Conservation (phyloP, 1,284 basidiomycete species). For the Ustilago hordei region DNA sequence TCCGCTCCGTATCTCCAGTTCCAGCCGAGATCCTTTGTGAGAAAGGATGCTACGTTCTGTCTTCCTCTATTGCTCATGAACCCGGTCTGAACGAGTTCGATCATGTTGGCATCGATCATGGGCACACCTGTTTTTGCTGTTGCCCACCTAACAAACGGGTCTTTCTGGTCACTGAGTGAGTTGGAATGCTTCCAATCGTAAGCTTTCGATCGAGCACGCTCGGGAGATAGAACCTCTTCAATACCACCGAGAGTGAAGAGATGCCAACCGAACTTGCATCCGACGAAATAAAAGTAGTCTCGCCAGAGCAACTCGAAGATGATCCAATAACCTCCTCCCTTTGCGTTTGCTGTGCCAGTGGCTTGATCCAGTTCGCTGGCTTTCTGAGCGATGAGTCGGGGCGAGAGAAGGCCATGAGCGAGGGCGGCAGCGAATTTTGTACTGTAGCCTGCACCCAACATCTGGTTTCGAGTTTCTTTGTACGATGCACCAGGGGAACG, state of each 20-base stretch:
- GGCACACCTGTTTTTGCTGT: slow-evolving; percentile 57
- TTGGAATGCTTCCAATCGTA: slow-evolving; percentile 51
- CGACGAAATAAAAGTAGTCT: slow-evolving; percentile 71
- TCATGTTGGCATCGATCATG: slow-evolving; percentile 63
- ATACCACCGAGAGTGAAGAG: slow-evolving; percentile 61
- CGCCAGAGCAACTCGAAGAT: slow-evolving; percentile 64
- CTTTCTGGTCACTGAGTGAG: slow-evolving; percentile 31
- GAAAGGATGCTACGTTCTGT: slow-evolving; percentile 60
- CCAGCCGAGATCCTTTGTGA: slow-evolving; percentile 61
- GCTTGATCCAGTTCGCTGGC: slow-evolving; percentile 48
- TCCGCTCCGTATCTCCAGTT: slow-evolving; percentile 63
- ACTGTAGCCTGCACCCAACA: slow-evolving; percentile 57
- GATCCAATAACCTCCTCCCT: slow-evolving; percentile 63
- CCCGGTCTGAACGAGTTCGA: slow-evolving; percentile 67
- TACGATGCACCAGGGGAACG: slow-evolving; percentile 38
- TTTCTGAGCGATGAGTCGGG: slow-evolving; percentile 51
- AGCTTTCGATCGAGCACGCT: slow-evolving; percentile 42
- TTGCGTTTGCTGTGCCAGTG: slow-evolving; percentile 17
- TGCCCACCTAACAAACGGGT: slow-evolving; percentile 56
- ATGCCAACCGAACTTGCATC: slow-evolving; percentile 53
- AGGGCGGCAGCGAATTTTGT: slow-evolving; percentile 63
- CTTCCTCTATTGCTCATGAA: slow-evolving; percentile 73
- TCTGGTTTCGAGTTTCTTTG: slow-evolving; percentile 61
- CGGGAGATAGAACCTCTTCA: slow-evolving; percentile 47
- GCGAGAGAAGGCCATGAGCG: slow-evolving; percentile 58